Conservation (phyloP, 805 yeast species). For the Saccharomycopsis oosterbeekiorum region DNA sequence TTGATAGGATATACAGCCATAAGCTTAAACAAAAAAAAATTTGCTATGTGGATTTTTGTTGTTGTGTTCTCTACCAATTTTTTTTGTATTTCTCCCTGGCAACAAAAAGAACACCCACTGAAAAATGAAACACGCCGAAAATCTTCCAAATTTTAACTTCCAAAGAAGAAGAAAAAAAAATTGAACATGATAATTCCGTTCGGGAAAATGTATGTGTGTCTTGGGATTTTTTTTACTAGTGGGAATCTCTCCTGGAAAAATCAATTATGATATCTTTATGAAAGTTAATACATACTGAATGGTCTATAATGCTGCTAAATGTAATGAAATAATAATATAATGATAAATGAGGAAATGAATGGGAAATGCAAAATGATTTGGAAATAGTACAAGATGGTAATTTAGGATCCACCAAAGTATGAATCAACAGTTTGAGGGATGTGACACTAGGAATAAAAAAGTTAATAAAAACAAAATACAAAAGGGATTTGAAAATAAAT, state of each 20-base stretch:
- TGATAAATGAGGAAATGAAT: not conserved
- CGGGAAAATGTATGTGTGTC: not conserved
- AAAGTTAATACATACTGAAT: not conserved
- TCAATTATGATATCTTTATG: not conserved
- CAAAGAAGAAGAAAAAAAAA: not conserved
- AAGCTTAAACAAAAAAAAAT: not conserved
- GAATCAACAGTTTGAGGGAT: too few species aligned
- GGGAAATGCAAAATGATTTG: too few species aligned
- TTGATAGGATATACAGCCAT: not conserved
- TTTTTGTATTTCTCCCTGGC: not conserved
- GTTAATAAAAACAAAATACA: not conserved
- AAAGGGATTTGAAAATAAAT: not conserved
- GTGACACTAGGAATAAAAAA: too few species aligned
- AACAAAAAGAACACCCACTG: not conserved
- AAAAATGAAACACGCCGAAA: slow-evolving; percentile 2
- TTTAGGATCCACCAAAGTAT: not conserved
- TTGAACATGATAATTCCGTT: not conserved
- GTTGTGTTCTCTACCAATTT: not conserved
- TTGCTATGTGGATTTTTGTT: not conserved
- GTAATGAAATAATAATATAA: not conserved
- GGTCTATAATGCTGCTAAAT: not conserved
- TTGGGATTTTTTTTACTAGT: not conserved
- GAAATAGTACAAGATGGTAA: not conserved
- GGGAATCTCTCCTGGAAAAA: not conserved
- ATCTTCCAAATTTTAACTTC: not conserved